A percentile compares a stretch with the other conserved stretches of the same genome.
Evolutionary conservation across 371 early-diverging fungal species (phyloP).

Genomic region (Choanephora cucurbitarum): DNA sequence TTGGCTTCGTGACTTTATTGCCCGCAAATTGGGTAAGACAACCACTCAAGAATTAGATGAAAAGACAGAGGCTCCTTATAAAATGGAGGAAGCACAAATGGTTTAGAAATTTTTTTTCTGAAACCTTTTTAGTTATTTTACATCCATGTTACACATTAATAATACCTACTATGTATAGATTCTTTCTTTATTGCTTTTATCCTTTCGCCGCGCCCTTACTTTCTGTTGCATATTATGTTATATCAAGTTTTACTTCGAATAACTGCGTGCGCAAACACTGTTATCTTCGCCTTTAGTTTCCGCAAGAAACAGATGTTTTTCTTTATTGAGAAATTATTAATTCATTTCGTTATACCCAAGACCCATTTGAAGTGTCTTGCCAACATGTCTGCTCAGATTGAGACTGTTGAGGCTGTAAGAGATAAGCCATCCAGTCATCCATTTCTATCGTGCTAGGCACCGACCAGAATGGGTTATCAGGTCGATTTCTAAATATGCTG

Average conservation of each 20-base stretch:
- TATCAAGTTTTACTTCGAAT: too few relatives aligned
- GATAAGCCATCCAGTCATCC: constrained; percentile 49
- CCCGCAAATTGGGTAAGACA: constrained; percentile 15
- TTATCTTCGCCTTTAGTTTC: too few relatives aligned
- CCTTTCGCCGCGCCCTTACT: too few relatives aligned
- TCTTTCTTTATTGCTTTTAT: too few relatives aligned
- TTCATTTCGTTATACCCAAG: too few relatives aligned
- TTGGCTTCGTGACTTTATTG: constrained; percentile 39
- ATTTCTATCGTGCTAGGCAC: constrained; percentile 50
- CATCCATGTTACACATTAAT: too few relatives aligned
- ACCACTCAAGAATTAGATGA: background rate
- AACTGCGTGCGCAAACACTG: too few relatives aligned
- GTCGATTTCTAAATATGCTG: constrained; percentile 40
- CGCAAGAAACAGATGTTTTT: too few relatives aligned
- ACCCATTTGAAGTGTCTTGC: background rate
- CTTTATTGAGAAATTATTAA: too few relatives aligned
- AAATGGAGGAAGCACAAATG: background rate
- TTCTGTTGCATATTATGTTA: too few relatives aligned
- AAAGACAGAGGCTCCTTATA: background rate
- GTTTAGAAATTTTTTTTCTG: background rate
- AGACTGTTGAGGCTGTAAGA: constrained; percentile 21
- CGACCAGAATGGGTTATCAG: constrained; percentile 54
- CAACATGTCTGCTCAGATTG: background rate
- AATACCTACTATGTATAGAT: too few relatives aligned
- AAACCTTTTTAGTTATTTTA: too few relatives aligned